Evolutionary conservation across 441 rosid species (phyloP).

Genomic region (Croton laevigatus): DNA sequence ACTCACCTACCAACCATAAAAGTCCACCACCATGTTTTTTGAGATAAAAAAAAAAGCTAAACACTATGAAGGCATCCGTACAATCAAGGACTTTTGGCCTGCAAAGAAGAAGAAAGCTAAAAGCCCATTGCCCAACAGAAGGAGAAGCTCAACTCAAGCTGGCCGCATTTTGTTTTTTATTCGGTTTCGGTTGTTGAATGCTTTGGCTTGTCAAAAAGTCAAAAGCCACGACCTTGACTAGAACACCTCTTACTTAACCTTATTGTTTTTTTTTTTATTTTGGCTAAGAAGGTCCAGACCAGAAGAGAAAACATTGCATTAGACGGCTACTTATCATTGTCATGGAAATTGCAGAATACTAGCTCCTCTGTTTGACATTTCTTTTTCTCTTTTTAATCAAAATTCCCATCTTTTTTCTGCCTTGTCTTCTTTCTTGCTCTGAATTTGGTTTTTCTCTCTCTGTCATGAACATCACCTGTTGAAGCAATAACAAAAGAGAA

Average conservation of each 20-base stretch:
- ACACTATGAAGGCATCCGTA: background rate
- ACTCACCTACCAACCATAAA: too few relatives aligned
- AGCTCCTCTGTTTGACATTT: background rate
- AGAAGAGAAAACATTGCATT: background rate
- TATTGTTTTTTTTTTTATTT: too few relatives aligned
- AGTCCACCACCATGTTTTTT: too few relatives aligned
- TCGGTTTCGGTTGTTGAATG: background rate
- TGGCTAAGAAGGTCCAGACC: too few relatives aligned
- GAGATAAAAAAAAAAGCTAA: too few relatives aligned
- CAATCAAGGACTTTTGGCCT: too few relatives aligned
- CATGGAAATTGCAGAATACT: constrained; percentile 11
- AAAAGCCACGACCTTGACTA: constrained; percentile 9
- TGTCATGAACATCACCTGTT: background rate
- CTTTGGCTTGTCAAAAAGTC: background rate
- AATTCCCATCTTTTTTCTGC: background rate
- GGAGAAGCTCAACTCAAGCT: too few relatives aligned
- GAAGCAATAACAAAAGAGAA: background rate
- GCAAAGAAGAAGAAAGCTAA: too few relatives aligned
- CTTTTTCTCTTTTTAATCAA: background rate
- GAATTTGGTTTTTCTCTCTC: background rate
- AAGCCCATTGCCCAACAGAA: too few relatives aligned
- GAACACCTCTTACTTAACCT: background rate
- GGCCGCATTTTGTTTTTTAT: too few relatives aligned
- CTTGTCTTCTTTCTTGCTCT: background rate
- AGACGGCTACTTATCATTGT: background rate